Evolutionary conservation across 2,329 filamentous ascomycete species (phyloP), one percentile per base, ranked within the genome.

Genomic region (Claviceps maximensis): DNA sequence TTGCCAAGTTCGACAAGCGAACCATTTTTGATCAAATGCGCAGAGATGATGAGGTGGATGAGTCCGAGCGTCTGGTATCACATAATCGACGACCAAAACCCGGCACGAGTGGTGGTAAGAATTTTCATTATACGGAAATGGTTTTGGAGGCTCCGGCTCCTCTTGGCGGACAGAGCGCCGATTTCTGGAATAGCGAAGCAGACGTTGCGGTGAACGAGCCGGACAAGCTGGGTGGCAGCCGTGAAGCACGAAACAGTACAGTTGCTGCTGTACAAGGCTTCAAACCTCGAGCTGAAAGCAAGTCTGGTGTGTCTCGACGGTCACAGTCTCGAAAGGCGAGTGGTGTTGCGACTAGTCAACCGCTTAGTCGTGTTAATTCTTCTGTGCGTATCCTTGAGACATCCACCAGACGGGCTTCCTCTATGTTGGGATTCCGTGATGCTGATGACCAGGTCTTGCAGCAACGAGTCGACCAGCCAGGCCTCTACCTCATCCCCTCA

Each of bases 1-100:
- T 97, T 33, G 90, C 88, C 47, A 95, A 95, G 63, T 97, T 97
- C 61, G 90, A 97, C 72, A 97, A 97, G 71, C 82, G 85, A 53
- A 84, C 83, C 1, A 82, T 97, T 9, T 98, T 98, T 65, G 86
- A 91, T 58, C 85, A 96, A 68, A 93, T 97, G 67, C 79, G 88
- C 55, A 88, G 87, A 59, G 88, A 94, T 53, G 91, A 97, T 61
- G 84, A 82, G 31, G 82, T 91, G 9, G 87, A 90, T n/a, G 90
- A 95, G 53, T 85, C 90, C 52, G 87, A 88, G 58, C 84, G 91
- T n/a, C 71, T 98, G 41, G 90, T 96, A 36, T 86, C 87, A 52
- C 89, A 95, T 70, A 97, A 97, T 65, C 81, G 88, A 36, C 74
- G 68, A 54, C 74, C 73, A 25, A 84, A 81, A 59, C 82, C 84